These are phyloP conservation scores for Daldinia bambusicola DNA, from an alignment of 495 filamentous ascomycete genomes.

Conservation along the genomic window DNA sequence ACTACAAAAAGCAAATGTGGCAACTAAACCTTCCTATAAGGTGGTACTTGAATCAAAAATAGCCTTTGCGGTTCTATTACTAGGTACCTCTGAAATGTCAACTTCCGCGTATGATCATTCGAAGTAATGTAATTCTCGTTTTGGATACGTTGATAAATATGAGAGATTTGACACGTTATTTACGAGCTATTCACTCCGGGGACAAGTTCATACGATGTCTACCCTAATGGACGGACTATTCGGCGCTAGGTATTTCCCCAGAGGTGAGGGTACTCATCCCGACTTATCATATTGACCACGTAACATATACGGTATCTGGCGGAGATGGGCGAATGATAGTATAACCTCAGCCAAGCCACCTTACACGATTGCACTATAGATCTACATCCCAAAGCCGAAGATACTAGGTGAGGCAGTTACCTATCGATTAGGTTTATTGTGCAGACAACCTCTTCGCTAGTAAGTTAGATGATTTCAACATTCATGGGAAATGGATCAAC, in stretches of 20 bases:
- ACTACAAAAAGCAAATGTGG: not conserved
- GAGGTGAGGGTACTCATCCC: not conserved
- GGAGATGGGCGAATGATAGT: constrained; percentile 17
- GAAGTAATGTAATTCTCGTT: not conserved
- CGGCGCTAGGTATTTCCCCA: not conserved
- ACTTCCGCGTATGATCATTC: not conserved
- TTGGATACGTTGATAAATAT: not conserved
- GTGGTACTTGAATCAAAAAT: not conserved
- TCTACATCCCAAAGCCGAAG: not conserved
- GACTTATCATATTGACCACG: not conserved
- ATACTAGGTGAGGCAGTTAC: no score
- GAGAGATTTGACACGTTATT: not conserved
- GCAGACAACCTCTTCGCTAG: constrained; percentile 1
- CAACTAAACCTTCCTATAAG: no score
- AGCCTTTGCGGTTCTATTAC: not conserved
- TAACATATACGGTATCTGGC: not conserved
- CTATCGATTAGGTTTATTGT: constrained; percentile 1
- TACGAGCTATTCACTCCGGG: not conserved
- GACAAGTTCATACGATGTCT: not conserved
- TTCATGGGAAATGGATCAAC: constrained; percentile 22
- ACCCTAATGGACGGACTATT: not conserved
- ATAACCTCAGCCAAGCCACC: constrained; percentile 25
- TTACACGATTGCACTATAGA: constrained; percentile 8
- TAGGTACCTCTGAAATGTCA: not conserved
- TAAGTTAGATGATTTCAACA: constrained; percentile 29